Evolutionary conservation across 169 alveolate species (phyloP).

Genomic region (Plasmodium coatneyi): DNA sequence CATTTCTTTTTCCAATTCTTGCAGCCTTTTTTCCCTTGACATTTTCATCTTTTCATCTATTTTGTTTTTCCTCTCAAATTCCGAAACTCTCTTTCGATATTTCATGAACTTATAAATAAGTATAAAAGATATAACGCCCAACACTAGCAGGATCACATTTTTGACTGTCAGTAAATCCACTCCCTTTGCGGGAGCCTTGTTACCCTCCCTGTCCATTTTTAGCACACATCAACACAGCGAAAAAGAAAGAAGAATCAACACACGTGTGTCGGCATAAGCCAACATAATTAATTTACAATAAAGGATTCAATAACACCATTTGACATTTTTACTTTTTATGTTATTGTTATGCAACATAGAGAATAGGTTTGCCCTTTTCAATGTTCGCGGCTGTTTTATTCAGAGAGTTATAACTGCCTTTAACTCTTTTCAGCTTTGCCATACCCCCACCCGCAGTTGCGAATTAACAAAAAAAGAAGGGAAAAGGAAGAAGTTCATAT

Average conservation of each 20-base stretch:
- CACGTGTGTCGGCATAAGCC: background rate
- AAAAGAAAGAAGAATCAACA: background rate
- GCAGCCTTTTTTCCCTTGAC: conserved; percentile 57
- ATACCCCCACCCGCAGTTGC: background rate
- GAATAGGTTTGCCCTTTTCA: background rate
- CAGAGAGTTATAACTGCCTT: background rate
- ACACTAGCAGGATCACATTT: conserved; percentile 18
- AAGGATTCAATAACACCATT: background rate
- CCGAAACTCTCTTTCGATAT: conserved; percentile 26
- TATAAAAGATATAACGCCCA: conserved; percentile 2
- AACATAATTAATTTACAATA: background rate
- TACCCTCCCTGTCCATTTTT: conserved; percentile 45
- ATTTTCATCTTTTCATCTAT: conserved; percentile 54
- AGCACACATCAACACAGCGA: background rate
- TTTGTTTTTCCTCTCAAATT: conserved; percentile 37
- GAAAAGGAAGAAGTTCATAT: background rate
- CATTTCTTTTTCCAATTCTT: conserved; percentile 71
- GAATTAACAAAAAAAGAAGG: background rate
- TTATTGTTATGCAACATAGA: background rate
- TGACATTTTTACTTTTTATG: background rate
- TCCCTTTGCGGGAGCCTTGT: conserved; percentile 2
- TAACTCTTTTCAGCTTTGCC: background rate
- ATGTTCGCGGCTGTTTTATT: background rate
- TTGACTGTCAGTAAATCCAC: conserved; percentile 5
- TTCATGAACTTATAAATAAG: conserved; percentile 28